phyloP scores from a whole-genome alignment of 2,329 filamentous ascomycete species.

The Ustilaginoidea virens region DNA sequence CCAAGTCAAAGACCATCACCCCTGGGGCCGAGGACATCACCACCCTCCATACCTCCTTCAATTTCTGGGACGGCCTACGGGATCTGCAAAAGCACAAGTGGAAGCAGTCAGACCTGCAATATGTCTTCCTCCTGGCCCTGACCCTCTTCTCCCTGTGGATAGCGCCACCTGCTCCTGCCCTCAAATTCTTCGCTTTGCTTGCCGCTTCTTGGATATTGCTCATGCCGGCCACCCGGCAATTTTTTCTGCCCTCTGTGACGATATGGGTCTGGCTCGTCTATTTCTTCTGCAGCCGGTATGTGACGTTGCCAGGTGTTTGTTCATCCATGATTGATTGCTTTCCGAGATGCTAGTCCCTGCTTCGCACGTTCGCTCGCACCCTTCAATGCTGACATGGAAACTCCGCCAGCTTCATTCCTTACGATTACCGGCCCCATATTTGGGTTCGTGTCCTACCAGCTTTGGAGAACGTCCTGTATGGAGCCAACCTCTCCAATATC shows the following conservation, averaged over 20 bases:
- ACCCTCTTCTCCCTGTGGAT: conserved; percentile 73
- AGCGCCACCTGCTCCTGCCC: conserved; percentile 63
- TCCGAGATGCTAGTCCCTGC: not conserved
- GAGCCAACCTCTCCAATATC: conserved; percentile 90
- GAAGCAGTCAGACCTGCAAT: conserved; percentile 74
- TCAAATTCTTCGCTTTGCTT: conserved; percentile 59
- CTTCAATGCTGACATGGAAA: not conserved
- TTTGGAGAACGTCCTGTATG: conserved; percentile 91
- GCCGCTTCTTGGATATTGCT: conserved; percentile 55
- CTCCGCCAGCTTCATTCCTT: conserved; percentile 61
- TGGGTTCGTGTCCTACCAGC: conserved; percentile 92
- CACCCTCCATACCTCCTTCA: conserved; percentile 67
- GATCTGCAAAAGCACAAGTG: conserved; percentile 65
- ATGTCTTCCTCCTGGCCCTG: conserved; percentile 57
- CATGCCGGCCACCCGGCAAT: conserved; percentile 76
- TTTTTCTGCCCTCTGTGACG: conserved; percentile 75
- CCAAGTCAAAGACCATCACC: conserved; percentile 20
- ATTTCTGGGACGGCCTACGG: conserved; percentile 60
- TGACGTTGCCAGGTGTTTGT: too few species aligned
- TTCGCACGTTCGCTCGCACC: not conserved
- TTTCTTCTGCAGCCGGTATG: conserved; percentile 87
- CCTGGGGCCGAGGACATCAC: conserved; percentile 46
- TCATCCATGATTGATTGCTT: too few species aligned
- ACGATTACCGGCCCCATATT: conserved; percentile 78
- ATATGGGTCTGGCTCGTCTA: conserved; percentile 79